These are phyloP conservation scores for Podaxis mareebaensis DNA, from an alignment of 768 basidiomycete species.

Conservation along the genomic window DNA sequence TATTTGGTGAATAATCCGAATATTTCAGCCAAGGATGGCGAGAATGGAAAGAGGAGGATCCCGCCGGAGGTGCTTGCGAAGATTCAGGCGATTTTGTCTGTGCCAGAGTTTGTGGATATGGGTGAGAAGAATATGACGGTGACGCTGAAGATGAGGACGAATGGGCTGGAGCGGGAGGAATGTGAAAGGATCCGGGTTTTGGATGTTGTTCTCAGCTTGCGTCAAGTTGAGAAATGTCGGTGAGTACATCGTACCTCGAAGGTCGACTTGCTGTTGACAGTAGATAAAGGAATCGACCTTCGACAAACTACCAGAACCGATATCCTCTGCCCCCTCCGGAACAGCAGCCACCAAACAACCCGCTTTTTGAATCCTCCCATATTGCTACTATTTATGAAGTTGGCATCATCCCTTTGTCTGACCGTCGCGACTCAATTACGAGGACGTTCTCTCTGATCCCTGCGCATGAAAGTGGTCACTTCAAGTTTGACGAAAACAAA, in stretches of 20 bases:
- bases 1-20: constrained; percentile 45
- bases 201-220: constrained; percentile 55
- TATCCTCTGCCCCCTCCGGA: constrained; percentile 58
- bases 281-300: constrained; percentile 40
- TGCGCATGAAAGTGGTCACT: constrained; percentile 42
- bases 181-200: constrained; percentile 58
- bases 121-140: constrained; percentile 52
- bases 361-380: constrained; percentile 57
- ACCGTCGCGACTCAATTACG: constrained; percentile 24
- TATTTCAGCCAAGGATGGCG: constrained; percentile 19
- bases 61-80: constrained; percentile 57
- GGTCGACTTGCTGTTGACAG: neutral
- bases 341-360: constrained; percentile 64
- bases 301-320: constrained; percentile 38
- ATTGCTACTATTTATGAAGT: constrained; percentile 53
- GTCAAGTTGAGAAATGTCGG: constrained; percentile 71
- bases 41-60: constrained; percentile 33
- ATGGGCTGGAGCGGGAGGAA: constrained; percentile 46
- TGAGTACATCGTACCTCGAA: constrained; percentile 30
- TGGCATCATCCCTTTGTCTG: constrained; percentile 34
- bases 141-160: constrained; percentile 59
- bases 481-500: constrained; percentile 44
- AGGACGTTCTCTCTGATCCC: constrained; percentile 54
- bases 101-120: constrained; percentile 55
- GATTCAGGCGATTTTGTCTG: constrained; percentile 62